phyloP scores from a whole-genome alignment of 805 yeast genomes.

The Helenozyma baotianmanensis region DNA sequence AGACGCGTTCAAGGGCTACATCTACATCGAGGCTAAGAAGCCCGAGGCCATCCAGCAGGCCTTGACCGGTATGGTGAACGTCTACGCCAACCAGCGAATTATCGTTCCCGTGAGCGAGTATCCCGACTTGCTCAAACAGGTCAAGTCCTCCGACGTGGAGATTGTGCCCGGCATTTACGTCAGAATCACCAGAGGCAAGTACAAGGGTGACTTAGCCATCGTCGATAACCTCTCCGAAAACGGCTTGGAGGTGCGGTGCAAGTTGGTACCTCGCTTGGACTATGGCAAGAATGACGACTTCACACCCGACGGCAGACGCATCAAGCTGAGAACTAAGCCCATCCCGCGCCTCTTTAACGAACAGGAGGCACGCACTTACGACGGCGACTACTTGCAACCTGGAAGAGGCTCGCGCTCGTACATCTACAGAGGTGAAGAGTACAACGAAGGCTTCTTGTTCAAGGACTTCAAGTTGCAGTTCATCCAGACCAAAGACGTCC shows the following conservation, averaged over 20 bases:
- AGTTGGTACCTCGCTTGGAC: conserved; percentile 88
- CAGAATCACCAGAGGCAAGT: conserved; percentile 83
- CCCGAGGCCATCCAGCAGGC: conserved; percentile 90
- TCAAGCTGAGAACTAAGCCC: conserved; percentile 66
- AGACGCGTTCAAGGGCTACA: conserved; percentile 86
- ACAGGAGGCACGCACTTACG: conserved; percentile 82
- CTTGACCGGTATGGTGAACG: conserved; percentile 82
- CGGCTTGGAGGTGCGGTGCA: conserved; percentile 91
- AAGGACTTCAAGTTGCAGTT: conserved; percentile 83
- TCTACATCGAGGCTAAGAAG: conserved; percentile 90
- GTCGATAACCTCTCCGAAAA: conserved; percentile 92
- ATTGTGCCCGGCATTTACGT: conserved; percentile 90
- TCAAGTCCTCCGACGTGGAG: conserved; percentile 80
- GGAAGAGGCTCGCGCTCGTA: conserved; percentile 59
- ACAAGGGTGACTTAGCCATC: conserved; percentile 87
- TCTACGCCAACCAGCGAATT: conserved; percentile 67
- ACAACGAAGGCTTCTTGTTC: conserved; percentile 78
- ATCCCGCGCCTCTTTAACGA: conserved; percentile 84
- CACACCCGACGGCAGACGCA: conserved; percentile 42
- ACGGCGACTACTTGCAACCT: conserved; percentile 65
- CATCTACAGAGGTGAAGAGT: conserved; percentile 82
- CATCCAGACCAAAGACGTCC: conserved; percentile 75
- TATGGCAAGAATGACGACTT: conserved; percentile 65
- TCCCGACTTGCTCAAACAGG: conserved; percentile 87
- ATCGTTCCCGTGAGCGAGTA: conserved; percentile 94